A percentile compares a stretch with the other conserved stretches of the same genome.
phyloP scores from a whole-genome alignment of 2,329 filamentous ascomycete species.

The Epichloe typhina region DNA sequence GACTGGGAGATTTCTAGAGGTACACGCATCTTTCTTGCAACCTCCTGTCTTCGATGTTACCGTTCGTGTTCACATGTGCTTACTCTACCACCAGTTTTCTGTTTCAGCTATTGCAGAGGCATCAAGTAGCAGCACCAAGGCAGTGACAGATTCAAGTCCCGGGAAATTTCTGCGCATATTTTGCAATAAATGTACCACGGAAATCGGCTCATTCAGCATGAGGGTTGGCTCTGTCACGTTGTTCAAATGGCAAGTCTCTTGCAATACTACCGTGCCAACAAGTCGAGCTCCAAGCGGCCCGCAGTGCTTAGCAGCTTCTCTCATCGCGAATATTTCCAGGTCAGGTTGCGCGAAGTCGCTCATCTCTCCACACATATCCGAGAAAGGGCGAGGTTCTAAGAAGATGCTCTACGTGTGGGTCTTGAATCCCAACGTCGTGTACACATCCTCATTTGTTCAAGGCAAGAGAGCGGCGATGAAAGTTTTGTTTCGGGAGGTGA shows the following conservation, averaged over 20 bases:
- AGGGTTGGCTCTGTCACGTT: slow-evolving; percentile 32
- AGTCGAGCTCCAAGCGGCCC: slow-evolving; percentile 24
- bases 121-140: slow-evolving; percentile 17
- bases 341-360: slow-evolving; percentile 45
- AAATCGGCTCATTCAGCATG: slow-evolving; percentile 35
- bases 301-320: slow-evolving; percentile 39
- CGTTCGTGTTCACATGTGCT: slow-evolving; percentile 6
- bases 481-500: slow-evolving; percentile 35
- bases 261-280: slow-evolving; percentile 19
- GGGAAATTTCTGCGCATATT: slow-evolving; percentile 25
- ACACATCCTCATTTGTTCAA: slow-evolving; percentile 27
- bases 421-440: slow-evolving; percentile 41
- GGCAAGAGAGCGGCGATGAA: slow-evolving; percentile 33
- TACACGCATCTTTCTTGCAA: slow-evolving; percentile 21
- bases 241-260: slow-evolving; percentile 45
- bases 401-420: slow-evolving; percentile 38
- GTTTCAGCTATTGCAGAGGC: slow-evolving; percentile 17
- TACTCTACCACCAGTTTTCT: slow-evolving; percentile 24
- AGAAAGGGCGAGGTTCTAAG: not conserved
- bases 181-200: slow-evolving; percentile 31
- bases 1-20: slow-evolving; percentile 36
- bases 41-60: not conserved
- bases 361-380: slow-evolving; percentile 24
- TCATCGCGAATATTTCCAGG: slow-evolving; percentile 40
- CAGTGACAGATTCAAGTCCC: slow-evolving; percentile 11